Evolutionary conservation across 768 basidiomycete genomes (phyloP).

Genomic region (Russula sp.): DNA sequence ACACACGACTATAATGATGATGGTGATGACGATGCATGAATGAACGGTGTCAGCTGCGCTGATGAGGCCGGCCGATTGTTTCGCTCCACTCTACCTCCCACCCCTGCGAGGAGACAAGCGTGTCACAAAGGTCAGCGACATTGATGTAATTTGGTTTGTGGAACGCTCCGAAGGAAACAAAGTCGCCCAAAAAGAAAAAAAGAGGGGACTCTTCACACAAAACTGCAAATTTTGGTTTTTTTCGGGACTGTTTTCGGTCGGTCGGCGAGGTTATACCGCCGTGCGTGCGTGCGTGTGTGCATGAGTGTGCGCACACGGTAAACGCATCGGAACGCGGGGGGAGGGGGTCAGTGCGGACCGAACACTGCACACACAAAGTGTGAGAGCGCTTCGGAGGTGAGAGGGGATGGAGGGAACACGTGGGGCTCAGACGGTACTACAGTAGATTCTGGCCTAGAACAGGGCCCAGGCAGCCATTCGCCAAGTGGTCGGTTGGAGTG

Average conservation of each 20-base stretch:
- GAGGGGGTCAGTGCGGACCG: conserved; percentile 1
- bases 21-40: no score
- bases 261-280: background rate
- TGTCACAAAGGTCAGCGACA: no score
- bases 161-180: no score
- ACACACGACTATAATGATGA: background rate
- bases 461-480: background rate
- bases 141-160: no score
- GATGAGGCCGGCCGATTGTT: no score
- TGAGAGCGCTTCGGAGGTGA: background rate
- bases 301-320: background rate
- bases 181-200: no score
- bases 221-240: background rate
- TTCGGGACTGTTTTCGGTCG: background rate
- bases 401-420: background rate
- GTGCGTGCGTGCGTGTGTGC: no score
- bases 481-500: conserved; percentile 3
- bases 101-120: no score
- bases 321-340: background rate
- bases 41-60: no score
- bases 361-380: background rate
- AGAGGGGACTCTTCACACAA: background rate
- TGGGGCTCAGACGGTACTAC: conserved; percentile 12
- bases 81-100: no score
- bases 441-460: conserved; percentile 8